Evolutionary conservation across 768 basidiomycete genomes (phyloP).

Genomic region (Boletus subcaerulescens): DNA sequence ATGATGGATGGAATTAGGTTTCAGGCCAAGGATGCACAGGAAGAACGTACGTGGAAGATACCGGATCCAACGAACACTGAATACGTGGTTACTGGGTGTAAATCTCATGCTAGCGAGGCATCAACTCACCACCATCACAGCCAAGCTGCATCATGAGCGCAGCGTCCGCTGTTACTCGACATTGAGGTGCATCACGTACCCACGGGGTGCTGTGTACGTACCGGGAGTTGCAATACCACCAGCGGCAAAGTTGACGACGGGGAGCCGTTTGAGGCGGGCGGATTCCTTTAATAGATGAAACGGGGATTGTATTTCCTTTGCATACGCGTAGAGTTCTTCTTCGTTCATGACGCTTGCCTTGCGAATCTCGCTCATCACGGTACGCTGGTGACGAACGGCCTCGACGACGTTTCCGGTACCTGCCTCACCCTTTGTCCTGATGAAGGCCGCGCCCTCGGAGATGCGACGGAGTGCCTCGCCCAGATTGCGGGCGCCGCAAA

Average conservation of each 20-base stretch:
- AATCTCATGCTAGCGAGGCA: not conserved
- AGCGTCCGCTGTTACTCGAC: conserved; percentile 66
- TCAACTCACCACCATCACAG: conserved; percentile 82
- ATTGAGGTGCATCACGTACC: not conserved
- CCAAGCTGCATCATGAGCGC: conserved; percentile 99
- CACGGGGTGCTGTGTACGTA: conserved; percentile 30
- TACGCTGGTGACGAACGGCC: conserved; percentile 89
- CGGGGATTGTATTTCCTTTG: conserved; percentile 90
- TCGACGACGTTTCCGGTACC: conserved; percentile 90
- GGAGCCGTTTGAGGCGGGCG: conserved; percentile 87
- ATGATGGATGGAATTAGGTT: conserved; percentile 2
- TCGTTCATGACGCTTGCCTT: conserved; percentile 86
- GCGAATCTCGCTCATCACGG: conserved; percentile 82
- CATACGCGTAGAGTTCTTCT: conserved; percentile 90
- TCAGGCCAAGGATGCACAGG: not conserved
- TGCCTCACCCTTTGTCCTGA: conserved; percentile 95
- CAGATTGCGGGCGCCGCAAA: conserved; percentile 92
- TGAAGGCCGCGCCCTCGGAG: conserved; percentile 96
- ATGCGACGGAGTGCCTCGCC: conserved; percentile 96
- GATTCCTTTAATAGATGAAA: conserved; percentile 96
- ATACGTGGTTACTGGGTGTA: conserved; percentile 1
- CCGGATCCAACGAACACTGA: conserved; percentile 97
- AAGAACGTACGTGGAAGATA: conserved; percentile 80
- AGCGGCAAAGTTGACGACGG: conserved; percentile 96
- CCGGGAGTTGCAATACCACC: conserved; percentile 92